Evolutionary conservation across 1,139 yeast genomes (phyloP).

Genomic region (Taphrina deformans): DNA sequence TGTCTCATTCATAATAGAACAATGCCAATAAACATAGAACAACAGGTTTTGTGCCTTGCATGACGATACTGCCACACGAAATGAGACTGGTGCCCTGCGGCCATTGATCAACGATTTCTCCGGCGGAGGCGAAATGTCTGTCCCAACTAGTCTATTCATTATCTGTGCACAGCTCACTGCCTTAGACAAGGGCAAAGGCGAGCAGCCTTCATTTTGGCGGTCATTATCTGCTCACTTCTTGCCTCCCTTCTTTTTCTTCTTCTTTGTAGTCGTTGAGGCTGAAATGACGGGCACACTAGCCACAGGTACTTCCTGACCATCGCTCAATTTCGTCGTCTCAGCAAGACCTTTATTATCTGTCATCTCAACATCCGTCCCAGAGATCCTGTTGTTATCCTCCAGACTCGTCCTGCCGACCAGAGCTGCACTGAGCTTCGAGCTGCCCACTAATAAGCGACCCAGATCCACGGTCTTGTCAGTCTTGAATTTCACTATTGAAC

Average conservation of each 20-base stretch:
- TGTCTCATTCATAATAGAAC: too few species aligned
- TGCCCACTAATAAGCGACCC: conserved; percentile 24
- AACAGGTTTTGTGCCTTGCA: too few species aligned
- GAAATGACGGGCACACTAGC: not conserved
- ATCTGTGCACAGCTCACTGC: not conserved
- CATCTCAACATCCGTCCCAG: not conserved
- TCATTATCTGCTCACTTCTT: conserved; percentile 4
- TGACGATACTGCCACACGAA: too few species aligned
- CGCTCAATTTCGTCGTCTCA: not conserved
- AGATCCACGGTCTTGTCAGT: conserved; percentile 21
- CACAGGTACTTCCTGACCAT: not conserved
- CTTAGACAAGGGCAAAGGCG: too few species aligned
- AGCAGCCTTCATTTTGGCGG: too few species aligned
- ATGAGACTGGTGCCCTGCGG: too few species aligned
- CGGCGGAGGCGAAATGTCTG: too few species aligned
- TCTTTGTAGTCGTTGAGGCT: not conserved
- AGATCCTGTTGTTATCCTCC: not conserved
- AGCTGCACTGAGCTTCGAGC: not conserved
- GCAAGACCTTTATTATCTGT: not conserved
- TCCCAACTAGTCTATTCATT: too few species aligned
- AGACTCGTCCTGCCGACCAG: not conserved
- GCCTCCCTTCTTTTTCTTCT: conserved; percentile 18
- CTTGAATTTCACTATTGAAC: conserved; percentile 24
- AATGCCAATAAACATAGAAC: too few species aligned
- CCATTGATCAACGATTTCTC: too few species aligned